Evolutionary conservation across 352 stramenopile genomes (phyloP).

Genomic region (Globisporangium cederbergense): DNA sequence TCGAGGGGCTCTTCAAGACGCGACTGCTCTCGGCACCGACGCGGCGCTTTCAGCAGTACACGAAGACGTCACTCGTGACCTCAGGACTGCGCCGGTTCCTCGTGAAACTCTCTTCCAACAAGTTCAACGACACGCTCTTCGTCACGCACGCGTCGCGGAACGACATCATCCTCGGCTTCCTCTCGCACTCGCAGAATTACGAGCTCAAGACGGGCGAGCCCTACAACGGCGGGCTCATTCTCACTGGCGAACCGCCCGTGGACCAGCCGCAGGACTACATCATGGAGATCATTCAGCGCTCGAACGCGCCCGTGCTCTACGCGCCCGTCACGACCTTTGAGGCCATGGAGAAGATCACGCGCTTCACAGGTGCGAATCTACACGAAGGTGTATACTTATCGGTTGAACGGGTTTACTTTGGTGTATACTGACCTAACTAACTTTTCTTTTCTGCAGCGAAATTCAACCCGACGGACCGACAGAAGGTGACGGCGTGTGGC

Average conservation of each 20-base stretch:
- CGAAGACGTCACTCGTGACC: conserved; percentile 78
- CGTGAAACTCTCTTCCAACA: conserved; percentile 66
- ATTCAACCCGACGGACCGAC: conserved; percentile 80
- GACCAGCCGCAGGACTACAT: conserved; percentile 80
- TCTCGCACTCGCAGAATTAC: conserved; percentile 78
- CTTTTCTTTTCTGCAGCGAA: conserved; percentile 49
- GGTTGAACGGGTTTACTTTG: background rate
- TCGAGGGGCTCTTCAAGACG: conserved; percentile 84
- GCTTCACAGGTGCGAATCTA: conserved; percentile 55
- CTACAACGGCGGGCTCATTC: conserved; percentile 87
- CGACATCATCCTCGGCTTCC: conserved; percentile 89
- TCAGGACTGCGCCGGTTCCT: conserved; percentile 83
- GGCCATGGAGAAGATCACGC: conserved; percentile 79
- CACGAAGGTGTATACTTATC: background rate
- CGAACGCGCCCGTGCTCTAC: conserved; percentile 70
- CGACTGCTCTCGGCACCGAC: conserved; percentile 46
- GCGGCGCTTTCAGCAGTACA: conserved; percentile 76
- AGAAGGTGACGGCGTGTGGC: conserved; percentile 77
- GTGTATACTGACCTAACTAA: background rate
- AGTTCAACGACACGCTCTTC: conserved; percentile 82
- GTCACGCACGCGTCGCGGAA: conserved; percentile 88
- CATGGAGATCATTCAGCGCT: conserved; percentile 66
- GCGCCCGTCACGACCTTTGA: conserved; percentile 72
- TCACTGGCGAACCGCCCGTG: conserved; percentile 74
- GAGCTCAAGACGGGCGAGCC: conserved; percentile 55